Base-by-base conservation (phyloP, 352 stramenopile species). In the Phytophthora sojae region DNA sequence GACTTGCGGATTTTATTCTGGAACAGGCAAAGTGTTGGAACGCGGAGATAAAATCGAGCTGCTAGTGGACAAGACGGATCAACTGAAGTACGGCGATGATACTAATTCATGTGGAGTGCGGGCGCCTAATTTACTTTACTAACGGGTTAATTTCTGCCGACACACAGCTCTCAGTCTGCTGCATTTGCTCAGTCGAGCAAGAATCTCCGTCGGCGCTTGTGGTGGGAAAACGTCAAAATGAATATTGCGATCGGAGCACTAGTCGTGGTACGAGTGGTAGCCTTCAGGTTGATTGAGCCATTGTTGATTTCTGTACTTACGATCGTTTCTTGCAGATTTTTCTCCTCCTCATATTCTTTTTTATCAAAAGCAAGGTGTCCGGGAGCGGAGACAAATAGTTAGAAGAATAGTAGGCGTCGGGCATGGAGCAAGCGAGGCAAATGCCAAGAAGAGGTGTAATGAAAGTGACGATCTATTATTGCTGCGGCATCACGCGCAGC, bases 181-280 rank as follows among this genome's bases (percentile, higher is more conserved):
- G 86, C 85, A 2, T 96, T 96, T 73, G 88, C 88, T 19, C 82
- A 96, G 60, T 93, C 88, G n/a, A 96, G 88, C 62, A 85, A 78
- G 54, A 91, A 79, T 58, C 77, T 96, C 6, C 90, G 88, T 7
- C 88, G 88, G 23, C 84, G 93, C 50, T 67, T 96, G 29, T 96
- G 90, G 90, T 85, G 89, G 76, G 83, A 96, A 68, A 96, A 96
- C 56, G 71, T 96, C 30, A 96, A 96, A 75, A 91, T 96, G 87
- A 95, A 86, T 61, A 87, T 94, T 66, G 85, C 86, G 15, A 91
- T 93, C 35, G 84, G 77, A 58, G 73, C 90, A 59, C 69, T 93
- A 35, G 73, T 88, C 72, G 59, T 80, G 67, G 90, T 96, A 88
- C 29, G 87, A 67, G 35, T 53, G 19, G 23, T 64, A 17, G 35